Evolutionary conservation across 495 filamentous ascomycete genomes (phyloP).

Genomic region (Usnea hakonensis): DNA sequence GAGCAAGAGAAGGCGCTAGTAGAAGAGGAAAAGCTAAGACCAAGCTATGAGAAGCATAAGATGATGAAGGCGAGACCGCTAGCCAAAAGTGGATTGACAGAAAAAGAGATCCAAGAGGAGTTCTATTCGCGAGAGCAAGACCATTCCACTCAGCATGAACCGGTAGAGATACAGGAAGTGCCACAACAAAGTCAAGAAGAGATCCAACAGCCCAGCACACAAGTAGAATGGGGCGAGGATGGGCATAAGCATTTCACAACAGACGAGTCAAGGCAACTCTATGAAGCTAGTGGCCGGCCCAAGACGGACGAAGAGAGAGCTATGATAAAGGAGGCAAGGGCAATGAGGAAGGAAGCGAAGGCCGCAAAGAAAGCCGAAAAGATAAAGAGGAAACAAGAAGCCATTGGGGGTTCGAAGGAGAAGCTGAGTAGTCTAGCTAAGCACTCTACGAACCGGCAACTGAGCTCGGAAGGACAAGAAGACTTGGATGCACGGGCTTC

Average conservation of each 20-base stretch:
- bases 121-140: background rate
- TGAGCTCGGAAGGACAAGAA: background rate
- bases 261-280: background rate
- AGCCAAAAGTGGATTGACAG: slow-evolving; percentile 15
- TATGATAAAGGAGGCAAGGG: slow-evolving; percentile 32
- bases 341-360: slow-evolving; percentile 24
- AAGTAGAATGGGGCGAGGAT: background rate
- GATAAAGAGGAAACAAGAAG: slow-evolving; percentile 28
- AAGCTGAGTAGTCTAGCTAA: background rate
- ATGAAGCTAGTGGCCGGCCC: slow-evolving; percentile 19
- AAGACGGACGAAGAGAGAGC: slow-evolving; percentile 29
- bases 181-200: background rate
- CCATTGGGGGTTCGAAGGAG: background rate
- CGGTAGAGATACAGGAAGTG: background rate
- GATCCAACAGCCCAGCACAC: background rate
- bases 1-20: slow-evolving; percentile 27
- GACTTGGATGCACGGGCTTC: background rate
- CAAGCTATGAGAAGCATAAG: slow-evolving; percentile 12
- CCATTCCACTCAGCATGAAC: background rate
- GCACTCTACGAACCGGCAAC: background rate
- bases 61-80: slow-evolving; percentile 12
- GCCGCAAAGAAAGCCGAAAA: slow-evolving; percentile 33
- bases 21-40: slow-evolving; percentile 11
- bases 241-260: background rate
- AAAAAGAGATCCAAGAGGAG: slow-evolving; percentile 19